Percentiles rank a stretch among this genome's conserved stretches.
phyloP scores from a whole-genome alignment of 2,329 filamentous ascomycete species.

The Fusarium sp. region DNA sequence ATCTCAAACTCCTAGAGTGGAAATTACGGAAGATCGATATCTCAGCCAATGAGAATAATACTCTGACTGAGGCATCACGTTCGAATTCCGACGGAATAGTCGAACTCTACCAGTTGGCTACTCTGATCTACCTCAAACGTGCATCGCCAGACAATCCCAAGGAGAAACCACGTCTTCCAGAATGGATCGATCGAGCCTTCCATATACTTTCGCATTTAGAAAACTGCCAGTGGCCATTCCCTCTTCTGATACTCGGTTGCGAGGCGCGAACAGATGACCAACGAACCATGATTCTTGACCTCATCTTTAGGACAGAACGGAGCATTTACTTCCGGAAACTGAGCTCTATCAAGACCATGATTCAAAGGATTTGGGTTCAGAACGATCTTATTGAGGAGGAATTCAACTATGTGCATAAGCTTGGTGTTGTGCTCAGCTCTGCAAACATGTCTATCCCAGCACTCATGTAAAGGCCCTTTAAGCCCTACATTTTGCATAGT shows the following conservation, averaged over 20 bases:
- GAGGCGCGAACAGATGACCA: slow-evolving; percentile 42
- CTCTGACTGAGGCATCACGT: rapidly evolving
- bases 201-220: slow-evolving; percentile 31
- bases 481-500: no score
- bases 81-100: background rate
- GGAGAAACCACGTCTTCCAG: slow-evolving; percentile 12
- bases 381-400: slow-evolving; percentile 44
- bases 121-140: slow-evolving; percentile 49
- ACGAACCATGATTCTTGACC: slow-evolving; percentile 27
- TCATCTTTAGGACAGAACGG: slow-evolving; percentile 45
- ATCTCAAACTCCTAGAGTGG: slow-evolving; percentile 17
- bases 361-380: slow-evolving; percentile 51
- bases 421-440: slow-evolving; percentile 29
- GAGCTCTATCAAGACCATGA: slow-evolving; percentile 32
- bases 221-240: slow-evolving; percentile 40
- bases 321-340: slow-evolving; percentile 35
- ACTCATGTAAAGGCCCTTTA: background rate
- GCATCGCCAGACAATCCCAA: slow-evolving; percentile 24
- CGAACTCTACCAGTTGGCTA: slow-evolving; percentile 45
- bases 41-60: rapidly evolving
- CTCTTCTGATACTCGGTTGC: slow-evolving; percentile 40
- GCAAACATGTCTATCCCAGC: slow-evolving; percentile 20
- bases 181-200: slow-evolving; percentile 43
- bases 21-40: background rate
- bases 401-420: slow-evolving; percentile 18